These are phyloP conservation scores for Aspergillus niger DNA, from an alignment of 2,329 filamentous ascomycete species.

Conservation along the genomic window DNA sequence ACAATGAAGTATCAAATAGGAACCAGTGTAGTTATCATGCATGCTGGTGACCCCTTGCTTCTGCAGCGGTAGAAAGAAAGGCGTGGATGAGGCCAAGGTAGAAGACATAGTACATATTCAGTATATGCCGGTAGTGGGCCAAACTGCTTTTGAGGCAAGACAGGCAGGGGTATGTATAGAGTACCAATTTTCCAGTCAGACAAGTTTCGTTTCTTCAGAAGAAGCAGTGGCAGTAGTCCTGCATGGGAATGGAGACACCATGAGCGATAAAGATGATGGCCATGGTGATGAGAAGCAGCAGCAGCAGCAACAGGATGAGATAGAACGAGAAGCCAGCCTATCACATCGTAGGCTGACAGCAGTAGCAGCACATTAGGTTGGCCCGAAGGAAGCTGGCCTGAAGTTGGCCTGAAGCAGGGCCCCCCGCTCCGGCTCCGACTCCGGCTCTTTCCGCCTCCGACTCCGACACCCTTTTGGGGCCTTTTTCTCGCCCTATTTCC, in stretches of 20 bases:
- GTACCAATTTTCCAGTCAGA: not conserved
- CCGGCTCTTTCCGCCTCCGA: not conserved
- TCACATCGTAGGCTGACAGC: not conserved
- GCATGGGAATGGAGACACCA: not conserved
- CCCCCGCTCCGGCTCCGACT: slow-evolving; percentile 1
- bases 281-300: not conserved
- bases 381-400: not conserved
- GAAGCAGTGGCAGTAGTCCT: not conserved
- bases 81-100: not conserved
- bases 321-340: too few relatives aligned
- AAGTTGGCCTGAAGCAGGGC: not conserved
- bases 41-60: slow-evolving; percentile 10
- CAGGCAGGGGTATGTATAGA: too few relatives aligned
- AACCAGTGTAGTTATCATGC: slow-evolving; percentile 2
- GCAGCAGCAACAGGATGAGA: not conserved
- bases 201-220: not conserved
- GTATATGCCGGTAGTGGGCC: too few relatives aligned
- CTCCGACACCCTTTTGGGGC: not conserved
- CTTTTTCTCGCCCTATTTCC: not conserved
- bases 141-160: too few relatives aligned
- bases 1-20: not conserved
- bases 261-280: not conserved
- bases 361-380: not conserved
- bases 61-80: slow-evolving; percentile 3
- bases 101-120: not conserved